Evolutionary conservation across 805 yeast genomes (phyloP), one percentile per base, ranked within the genome.

Genomic region (Brettanomyces sp.): DNA sequence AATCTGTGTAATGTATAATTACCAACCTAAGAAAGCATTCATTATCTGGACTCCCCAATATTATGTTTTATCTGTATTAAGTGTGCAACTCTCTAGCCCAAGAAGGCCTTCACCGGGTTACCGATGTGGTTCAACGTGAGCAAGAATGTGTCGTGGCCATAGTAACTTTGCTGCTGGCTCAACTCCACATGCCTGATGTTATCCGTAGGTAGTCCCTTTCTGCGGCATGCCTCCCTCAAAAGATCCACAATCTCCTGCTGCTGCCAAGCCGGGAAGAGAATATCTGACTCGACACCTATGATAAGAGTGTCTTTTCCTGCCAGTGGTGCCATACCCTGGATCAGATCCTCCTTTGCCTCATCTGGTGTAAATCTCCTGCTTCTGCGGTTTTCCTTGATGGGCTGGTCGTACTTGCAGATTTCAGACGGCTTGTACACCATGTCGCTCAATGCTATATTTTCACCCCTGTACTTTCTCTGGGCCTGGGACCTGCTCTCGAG

Each of bases 241-340:
- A 79, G 76, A 13, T 77, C 75, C 28, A 79, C 80, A 47, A 87
- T 80, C 59, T 90, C 96, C 47, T 80, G 66, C 64, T 90, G 97
- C 67, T 90, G 97, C 95, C 96, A 87, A 35, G 82, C 86, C 1
- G 97, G 97, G 70, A 90, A 90, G 44, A 90, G 70, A 37, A 85
- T 85, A 60, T 90, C 97, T 1, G 93, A 82, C 58, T 86, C 93
- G n/a, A 89, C 96, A 9, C 97, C 97, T 44, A 90, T 74, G 4
- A 90, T 86, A 46, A 90, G 68, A 3, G 85, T 72, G 33, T 84
- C 80, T 49, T 80, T 78, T 51, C 80, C 70, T 1, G 82, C 70
- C 47, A 90, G 67, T 25, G 76, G 75, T 30, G 59, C 56, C 70
- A 90, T 66, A 2, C 97, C 97, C 18, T 68, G 64, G 22, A 70